Evolutionary conservation across 306 rosid species (phyloP).

Genomic region (Vicia villosa): DNA sequence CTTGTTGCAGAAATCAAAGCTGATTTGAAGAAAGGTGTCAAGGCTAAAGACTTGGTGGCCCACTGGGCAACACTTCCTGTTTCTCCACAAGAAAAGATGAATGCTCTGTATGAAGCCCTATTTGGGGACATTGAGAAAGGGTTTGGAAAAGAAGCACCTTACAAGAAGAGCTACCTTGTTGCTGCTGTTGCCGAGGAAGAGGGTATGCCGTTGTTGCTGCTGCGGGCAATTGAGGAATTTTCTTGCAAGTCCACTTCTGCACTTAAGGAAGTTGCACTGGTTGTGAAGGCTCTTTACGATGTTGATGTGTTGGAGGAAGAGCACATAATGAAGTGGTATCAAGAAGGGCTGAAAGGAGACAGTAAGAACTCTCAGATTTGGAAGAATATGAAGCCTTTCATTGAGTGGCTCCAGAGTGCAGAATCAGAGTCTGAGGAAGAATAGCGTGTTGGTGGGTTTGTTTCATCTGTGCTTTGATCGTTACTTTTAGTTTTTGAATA

Average conservation of each 20-base stretch:
- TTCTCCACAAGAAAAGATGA: constrained; percentile 55
- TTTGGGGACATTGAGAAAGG: constrained; percentile 53
- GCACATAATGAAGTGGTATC: constrained; percentile 55
- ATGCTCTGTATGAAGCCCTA: constrained; percentile 52
- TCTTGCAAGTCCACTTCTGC: constrained; percentile 44
- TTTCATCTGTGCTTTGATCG: not conserved
- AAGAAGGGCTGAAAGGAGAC: constrained; percentile 48
- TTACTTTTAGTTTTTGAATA: constrained; percentile 30
- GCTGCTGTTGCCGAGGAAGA: constrained; percentile 50
- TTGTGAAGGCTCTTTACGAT: constrained; percentile 64
- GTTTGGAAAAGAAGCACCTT: constrained; percentile 49
- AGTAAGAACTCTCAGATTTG: constrained; percentile 52
- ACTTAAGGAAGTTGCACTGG: constrained; percentile 57
- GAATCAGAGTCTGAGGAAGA: constrained; percentile 72
- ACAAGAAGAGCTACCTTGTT: constrained; percentile 50
- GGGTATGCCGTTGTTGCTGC: constrained; percentile 45
- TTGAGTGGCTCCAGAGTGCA: constrained; percentile 68
- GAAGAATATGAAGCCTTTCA: constrained; percentile 60
- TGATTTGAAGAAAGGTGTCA: constrained; percentile 44
- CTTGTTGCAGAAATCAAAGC: constrained; percentile 51
- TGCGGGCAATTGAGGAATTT: constrained; percentile 51
- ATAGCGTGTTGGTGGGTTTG: not conserved
- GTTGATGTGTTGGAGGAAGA: constrained; percentile 63
- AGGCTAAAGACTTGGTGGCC: constrained; percentile 44
- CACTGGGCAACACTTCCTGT: constrained; percentile 37